These are phyloP conservation scores for Coniochaeta hoffmannii DNA, from an alignment of 2,329 filamentous ascomycete species.

Conservation along the genomic window DNA sequence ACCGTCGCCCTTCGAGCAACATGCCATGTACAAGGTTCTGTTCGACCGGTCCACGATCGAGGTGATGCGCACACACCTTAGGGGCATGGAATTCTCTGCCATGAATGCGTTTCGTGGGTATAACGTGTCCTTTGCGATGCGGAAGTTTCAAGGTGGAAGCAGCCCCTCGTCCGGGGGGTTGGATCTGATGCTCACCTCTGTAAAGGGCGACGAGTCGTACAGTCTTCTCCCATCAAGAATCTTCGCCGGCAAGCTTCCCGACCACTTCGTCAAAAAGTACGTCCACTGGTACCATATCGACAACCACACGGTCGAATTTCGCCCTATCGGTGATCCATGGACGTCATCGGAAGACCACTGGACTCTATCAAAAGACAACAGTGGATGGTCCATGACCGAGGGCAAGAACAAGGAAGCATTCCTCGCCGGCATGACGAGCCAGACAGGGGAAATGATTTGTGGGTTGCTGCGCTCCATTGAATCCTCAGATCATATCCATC, in stretches of 20 bases:
- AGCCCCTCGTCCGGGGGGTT: neutral
- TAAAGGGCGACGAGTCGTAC: conserved; percentile 4
- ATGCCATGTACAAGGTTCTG: conserved; percentile 30
- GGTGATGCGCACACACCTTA: conserved; percentile 28
- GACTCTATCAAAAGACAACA: conserved; percentile 5
- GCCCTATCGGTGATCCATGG: conserved; percentile 20
- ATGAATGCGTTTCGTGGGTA: conserved; percentile 22
- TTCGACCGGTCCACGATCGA: conserved; percentile 36
- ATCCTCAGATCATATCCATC: conserved; percentile 23
- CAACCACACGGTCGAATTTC: conserved; percentile 23
- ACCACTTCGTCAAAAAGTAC: conserved; percentile 27
- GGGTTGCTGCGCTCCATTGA: conserved; percentile 30
- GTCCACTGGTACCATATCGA: conserved; percentile 38
- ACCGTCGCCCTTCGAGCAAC: conserved; percentile 32
- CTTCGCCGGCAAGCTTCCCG: conserved; percentile 21
- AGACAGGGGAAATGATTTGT: conserved; percentile 22
- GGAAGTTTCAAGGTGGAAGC: neutral
- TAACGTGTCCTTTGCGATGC: conserved; percentile 26
- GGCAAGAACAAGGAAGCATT: conserved; percentile 6
- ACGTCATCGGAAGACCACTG: conserved; percentile 11
- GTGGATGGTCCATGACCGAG: conserved; percentile 15
- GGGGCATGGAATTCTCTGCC: conserved; percentile 32
- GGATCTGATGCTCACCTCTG: conserved; percentile 25
- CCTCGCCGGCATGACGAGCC: conserved; percentile 27
- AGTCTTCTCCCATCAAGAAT: conserved; percentile 27